Evolutionary conservation across 768 basidiomycete genomes (phyloP), one percentile per base, ranked within the genome.

Genomic region (Kwoniella newhampshirensis): DNA sequence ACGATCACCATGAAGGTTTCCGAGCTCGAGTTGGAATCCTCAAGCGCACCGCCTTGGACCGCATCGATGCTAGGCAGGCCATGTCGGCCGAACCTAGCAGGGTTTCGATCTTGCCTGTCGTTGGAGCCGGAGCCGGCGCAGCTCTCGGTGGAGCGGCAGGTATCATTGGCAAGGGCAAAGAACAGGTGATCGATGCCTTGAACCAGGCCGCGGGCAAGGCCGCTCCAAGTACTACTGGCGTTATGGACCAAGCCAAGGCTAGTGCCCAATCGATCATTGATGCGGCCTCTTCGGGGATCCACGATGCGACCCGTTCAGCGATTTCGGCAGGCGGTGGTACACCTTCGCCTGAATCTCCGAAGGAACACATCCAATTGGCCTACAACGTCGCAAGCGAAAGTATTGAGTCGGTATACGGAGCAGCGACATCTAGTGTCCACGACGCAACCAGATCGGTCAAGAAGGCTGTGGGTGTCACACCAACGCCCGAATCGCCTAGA

Each of bases 141-240:
- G 67, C 47, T 1, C 67, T 57, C 2, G 68, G 51, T 9, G 66
- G 44, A 7, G 66, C 46, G 20, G 63, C 40, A 8, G 67, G 52
- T 5, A 54, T 73, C 25, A 68, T 75, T 28, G 70, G 68, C 9
- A 75, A 75, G 49, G 71, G 68, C 41, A 75, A 68, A 44, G 64
- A 69, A 13, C 73, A 75, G 58, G 54, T 75, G 9, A 40, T 72
- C 9, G 65, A 68, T 25, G 74, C 74, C n/a, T 51, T 73, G 13
- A 60, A 41, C 12, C 60, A 62, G 32, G 64, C 54, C 32, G 51
- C 51, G 12, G 50, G 51, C 2, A 39, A 46, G 26, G 48, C 52
- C 7, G 18, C 64, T 4, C 21, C 63, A 3, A 26, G 32, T 8
- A 15, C 62, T 17, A 53, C 58, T 9, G 67, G 66, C 4, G 27